Base-by-base conservation (phyloP, 768 basidiomycete genomes). In the Phylloporus sp. region DNA sequence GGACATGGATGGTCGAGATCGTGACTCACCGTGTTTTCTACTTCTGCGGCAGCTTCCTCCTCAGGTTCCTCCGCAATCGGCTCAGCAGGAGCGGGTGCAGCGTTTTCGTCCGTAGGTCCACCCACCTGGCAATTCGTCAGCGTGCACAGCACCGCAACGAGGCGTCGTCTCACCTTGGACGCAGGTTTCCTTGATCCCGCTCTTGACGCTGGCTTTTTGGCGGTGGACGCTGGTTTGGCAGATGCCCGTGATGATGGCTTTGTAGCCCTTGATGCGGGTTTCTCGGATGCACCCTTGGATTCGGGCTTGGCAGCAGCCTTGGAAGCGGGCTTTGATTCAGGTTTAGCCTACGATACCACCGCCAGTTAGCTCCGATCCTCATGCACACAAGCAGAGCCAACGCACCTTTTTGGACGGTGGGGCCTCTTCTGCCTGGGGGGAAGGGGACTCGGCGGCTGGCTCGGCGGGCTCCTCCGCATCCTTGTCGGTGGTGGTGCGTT, bases 351-450 rank as follows among this genome's bases (percentile, higher is more conserved):
- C 16, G 32, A 32, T 47, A 41, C 26, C 47, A 34, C 34, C 28
- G 28, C 49, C 26, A 12, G 16, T 53, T 24, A 63, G 47, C 15
- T 1, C 5, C 13, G 4, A 26, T 15, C 20, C 15, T 22, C 11
- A 4, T 13, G 22, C 12, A 45, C 50, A 49, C 58, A 52, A 61
- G 53, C 36, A 18, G 16, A 23, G 6, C 16, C 8, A n/a, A 54
- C 59, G 36, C 42, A 82, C 86, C 77, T 82, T 87, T 73, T 88
- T 88, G 6, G 81, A 72, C 0, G 85, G 73, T 31, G 85, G 85
- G 46, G 72, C 72, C 24, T 70, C 74, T 32, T 70, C 75, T 6
- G 67, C 70, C 50, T 60, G 63, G 7, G 60, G 60, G 34, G 58
- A 65, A 27, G 77, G 73, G 2, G 77, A 73, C 10, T 64, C 61